Evolutionary conservation across 306 rosid species (phyloP).

Genomic region (Prunus mume): DNA sequence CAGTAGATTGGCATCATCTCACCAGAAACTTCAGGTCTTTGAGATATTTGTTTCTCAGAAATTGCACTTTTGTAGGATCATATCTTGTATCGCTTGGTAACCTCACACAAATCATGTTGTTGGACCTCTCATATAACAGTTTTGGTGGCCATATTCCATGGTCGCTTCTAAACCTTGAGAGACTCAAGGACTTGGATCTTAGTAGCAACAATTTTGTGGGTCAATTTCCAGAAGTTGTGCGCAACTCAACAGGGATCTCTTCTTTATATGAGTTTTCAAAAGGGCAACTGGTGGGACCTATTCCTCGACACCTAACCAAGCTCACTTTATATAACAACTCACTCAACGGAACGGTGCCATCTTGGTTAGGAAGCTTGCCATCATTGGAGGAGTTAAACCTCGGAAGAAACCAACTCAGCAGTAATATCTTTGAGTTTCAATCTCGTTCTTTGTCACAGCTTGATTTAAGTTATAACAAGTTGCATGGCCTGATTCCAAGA

Average conservation of each 20-base stretch:
- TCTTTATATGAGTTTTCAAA: neutral
- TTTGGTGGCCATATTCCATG: neutral
- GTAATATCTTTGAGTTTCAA: neutral
- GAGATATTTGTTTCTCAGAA: neutral
- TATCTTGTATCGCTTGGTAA: neutral
- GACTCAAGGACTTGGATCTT: neutral
- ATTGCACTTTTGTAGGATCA: neutral
- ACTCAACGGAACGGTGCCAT: constrained; percentile 14
- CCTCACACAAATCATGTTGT: neutral
- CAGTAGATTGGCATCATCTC: no score
- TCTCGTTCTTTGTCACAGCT: neutral
- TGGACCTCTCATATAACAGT: neutral
- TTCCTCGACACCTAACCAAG: neutral
- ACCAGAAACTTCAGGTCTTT: neutral
- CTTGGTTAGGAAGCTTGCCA: constrained; percentile 13
- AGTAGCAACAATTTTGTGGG: neutral
- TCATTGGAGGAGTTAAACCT: neutral
- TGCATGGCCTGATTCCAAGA: neutral
- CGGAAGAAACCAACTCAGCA: neutral
- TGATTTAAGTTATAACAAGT: neutral
- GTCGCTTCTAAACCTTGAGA: neutral
- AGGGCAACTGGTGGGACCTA: neutral
- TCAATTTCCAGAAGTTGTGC: neutral
- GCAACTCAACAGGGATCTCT: neutral
- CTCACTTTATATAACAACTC: neutral